Conservation (phyloP, 2,329 filamentous ascomycete genomes). For the Sporothrix humicola region DNA sequence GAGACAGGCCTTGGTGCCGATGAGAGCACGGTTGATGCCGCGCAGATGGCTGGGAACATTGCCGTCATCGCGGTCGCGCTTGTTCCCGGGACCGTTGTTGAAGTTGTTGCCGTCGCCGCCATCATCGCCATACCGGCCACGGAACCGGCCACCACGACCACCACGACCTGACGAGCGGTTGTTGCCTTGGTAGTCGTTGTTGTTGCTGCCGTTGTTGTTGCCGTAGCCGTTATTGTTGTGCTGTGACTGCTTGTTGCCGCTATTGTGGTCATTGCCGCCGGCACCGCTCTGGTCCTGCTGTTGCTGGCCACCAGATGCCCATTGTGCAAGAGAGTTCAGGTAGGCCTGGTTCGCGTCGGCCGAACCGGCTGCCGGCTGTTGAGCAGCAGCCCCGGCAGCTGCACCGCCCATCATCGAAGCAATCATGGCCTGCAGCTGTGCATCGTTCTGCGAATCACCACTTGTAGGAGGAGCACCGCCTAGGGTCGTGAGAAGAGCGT, state of each 20-base stretch:
- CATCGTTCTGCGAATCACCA: constrained; percentile 20
- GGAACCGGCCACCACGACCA: neutral
- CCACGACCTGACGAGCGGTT: too few species aligned
- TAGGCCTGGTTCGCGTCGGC: constrained; percentile 31
- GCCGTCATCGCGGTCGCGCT: constrained; percentile 45
- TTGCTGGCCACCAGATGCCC: constrained; percentile 21
- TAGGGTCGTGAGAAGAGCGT: constrained; percentile 36
- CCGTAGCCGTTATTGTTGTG: neutral
- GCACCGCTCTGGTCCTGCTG: constrained; percentile 12
- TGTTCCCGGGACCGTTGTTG: constrained; percentile 36
- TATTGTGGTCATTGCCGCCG: neutral
- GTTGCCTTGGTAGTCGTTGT: neutral
- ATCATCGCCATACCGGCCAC: neutral
- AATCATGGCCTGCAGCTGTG: constrained; percentile 37
- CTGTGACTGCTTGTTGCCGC: neutral
- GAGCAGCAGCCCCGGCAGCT: constrained; percentile 16
- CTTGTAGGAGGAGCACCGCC: constrained; percentile 26
- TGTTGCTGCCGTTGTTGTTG: neutral
- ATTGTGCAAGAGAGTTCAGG: constrained; percentile 35
- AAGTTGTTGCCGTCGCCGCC: constrained; percentile 24
- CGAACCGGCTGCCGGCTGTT: neutral
- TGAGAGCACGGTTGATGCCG: constrained; percentile 61
- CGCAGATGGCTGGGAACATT: constrained; percentile 46
- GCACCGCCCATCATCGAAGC: constrained; percentile 31
- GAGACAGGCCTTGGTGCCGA: constrained; percentile 70